Conservation (phyloP, 2,329 filamentous ascomycete genomes). For the Trichoderma sp. region DNA sequence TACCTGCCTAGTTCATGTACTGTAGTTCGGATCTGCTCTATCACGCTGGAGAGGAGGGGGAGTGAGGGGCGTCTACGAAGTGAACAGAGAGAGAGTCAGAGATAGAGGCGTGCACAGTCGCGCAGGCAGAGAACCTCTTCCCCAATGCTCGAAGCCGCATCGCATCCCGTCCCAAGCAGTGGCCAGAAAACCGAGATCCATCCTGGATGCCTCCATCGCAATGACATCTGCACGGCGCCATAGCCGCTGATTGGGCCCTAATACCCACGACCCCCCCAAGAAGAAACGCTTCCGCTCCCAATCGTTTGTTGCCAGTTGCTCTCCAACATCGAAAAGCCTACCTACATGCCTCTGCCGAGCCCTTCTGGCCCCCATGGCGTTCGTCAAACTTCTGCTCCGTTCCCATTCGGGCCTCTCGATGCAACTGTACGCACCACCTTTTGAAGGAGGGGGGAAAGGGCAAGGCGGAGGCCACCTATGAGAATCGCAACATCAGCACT, state of each 20-base stretch:
- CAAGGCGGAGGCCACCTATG: conserved; percentile 27
- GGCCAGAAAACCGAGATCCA: background rate
- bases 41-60: background rate
- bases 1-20: background rate
- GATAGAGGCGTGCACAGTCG: background rate
- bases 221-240: conserved; percentile 13
- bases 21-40: too few species aligned
- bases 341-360: background rate
- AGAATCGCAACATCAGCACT: background rate
- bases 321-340: background rate
- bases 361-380: conserved; percentile 21
- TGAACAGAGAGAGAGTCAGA: background rate
- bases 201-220: conserved; percentile 19
- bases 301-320: background rate
- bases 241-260: conserved; percentile 11
- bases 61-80: conserved; percentile 4
- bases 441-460: background rate
- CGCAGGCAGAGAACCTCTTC: background rate
- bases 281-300: background rate
- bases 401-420: background rate
- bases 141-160: conserved; percentile 15
- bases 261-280: background rate
- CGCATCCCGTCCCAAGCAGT: background rate
- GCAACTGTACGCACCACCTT: conserved; percentile 4
- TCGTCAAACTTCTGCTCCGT: conserved; percentile 2